A percentile compares a stretch with the other conserved stretches of the same genome.
Evolutionary conservation across 2,329 filamentous ascomycete species (phyloP).

Genomic region (Conoideocrella luteorostrata): DNA sequence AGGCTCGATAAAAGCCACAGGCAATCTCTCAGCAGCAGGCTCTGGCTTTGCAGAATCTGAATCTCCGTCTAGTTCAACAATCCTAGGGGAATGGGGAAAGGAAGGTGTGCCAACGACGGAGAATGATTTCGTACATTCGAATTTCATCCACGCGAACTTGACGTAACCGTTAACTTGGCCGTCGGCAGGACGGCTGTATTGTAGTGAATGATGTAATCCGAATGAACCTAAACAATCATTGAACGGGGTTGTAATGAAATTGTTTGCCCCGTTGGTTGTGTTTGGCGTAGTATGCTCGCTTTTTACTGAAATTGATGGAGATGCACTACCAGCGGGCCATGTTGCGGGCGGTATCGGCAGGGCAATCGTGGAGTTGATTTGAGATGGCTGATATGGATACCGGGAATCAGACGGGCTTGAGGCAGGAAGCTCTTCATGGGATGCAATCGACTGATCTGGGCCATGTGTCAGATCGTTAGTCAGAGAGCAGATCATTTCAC

Average conservation of each 20-base stretch:
- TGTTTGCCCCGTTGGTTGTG: conserved; percentile 4
- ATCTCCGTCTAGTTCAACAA: conserved; percentile 3
- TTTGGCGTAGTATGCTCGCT: not conserved
- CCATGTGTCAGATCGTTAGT: conserved; percentile 21
- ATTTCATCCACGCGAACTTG: conserved; percentile 29
- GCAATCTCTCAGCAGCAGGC: conserved; percentile 2
- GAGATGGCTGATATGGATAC: too few species aligned
- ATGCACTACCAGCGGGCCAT: too few species aligned
- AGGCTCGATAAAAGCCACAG: not conserved
- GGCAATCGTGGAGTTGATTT: too few species aligned
- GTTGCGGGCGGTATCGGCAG: too few species aligned
- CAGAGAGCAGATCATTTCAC: conserved; percentile 21
- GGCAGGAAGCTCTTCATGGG: conserved; percentile 11
- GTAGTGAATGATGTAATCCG: conserved; percentile 15
- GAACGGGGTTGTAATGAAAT: conserved; percentile 24
- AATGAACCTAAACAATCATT: conserved; percentile 24
- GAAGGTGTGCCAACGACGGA: too few species aligned
- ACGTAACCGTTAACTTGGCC: conserved; percentile 32
- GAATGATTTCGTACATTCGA: not conserved
- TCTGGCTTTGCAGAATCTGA: not conserved
- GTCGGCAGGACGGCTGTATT: conserved; percentile 23
- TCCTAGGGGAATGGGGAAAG: not conserved
- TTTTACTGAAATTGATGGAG: too few species aligned
- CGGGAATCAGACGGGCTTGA: too few species aligned
- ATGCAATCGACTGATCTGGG: conserved; percentile 18